phyloP scores from a whole-genome alignment of 1,284 basidiomycete genomes.

The Ganoderma boninense region DNA sequence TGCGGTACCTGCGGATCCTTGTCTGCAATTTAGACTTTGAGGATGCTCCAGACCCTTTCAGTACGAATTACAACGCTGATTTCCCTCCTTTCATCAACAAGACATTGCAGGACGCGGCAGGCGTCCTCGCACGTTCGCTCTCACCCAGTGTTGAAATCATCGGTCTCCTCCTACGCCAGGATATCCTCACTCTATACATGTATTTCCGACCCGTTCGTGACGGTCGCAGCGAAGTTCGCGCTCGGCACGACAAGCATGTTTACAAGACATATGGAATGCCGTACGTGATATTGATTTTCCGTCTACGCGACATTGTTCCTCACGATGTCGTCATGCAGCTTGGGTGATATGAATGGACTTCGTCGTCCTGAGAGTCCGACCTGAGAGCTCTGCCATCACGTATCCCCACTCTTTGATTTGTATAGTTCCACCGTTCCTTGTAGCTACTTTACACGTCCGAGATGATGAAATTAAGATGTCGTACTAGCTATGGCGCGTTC shows the following conservation, averaged over 20 bases:
- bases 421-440: not conserved
- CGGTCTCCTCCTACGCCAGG: not conserved
- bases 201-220: not conserved
- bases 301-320: not conserved
- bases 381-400: no score
- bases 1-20: not conserved
- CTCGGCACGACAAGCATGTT: not conserved
- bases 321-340: not conserved
- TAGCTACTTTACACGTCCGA: no score
- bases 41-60: not conserved
- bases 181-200: not conserved
- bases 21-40: not conserved
- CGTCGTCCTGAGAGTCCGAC: no score
- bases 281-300: not conserved
- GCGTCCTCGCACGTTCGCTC: not conserved
- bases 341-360: not conserved
- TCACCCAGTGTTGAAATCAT: not conserved
- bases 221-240: not conserved
- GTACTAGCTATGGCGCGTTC: no score
- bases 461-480: no score
- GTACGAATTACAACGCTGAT: not conserved
- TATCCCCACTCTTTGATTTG: no score
- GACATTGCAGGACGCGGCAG: not conserved
- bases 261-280: not conserved
- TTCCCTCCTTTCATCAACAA: not conserved